phyloP scores from a whole-genome alignment of 148 eudicot species.

The Cornus suecica region DNA sequence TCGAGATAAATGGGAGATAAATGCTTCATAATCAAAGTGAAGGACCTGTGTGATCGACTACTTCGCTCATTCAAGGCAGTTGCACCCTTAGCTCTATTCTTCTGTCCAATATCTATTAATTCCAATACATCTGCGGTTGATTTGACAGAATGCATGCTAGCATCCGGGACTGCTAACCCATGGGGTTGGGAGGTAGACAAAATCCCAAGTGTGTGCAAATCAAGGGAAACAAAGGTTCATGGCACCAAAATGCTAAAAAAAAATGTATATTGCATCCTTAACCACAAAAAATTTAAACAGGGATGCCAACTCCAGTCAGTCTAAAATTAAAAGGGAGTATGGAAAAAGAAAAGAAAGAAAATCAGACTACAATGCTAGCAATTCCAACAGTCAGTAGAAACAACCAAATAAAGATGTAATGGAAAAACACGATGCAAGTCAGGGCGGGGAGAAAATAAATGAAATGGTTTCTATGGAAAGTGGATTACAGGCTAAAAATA shows the following conservation, averaged over 20 bases:
- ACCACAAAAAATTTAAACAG: neutral
- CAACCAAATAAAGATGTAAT: neutral
- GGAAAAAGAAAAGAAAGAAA: neutral
- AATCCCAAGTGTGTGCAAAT: slow-evolving; percentile 40
- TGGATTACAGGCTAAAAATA: neutral
- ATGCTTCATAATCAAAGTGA: neutral
- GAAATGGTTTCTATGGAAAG: neutral
- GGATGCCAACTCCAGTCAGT: neutral
- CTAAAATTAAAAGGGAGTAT: too few relatives aligned
- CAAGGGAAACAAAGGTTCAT: slow-evolving; percentile 21
- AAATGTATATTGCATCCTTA: neutral
- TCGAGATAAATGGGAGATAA: neutral
- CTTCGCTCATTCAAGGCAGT: slow-evolving; percentile 53
- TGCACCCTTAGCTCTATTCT: slow-evolving; percentile 41
- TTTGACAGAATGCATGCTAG: slow-evolving; percentile 32
- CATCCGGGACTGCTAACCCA: slow-evolving; percentile 55
- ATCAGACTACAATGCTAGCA: neutral
- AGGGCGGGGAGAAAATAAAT: neutral
- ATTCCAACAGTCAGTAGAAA: neutral
- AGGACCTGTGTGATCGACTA: slow-evolving; percentile 53
- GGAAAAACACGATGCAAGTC: neutral
- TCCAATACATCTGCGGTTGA: slow-evolving; percentile 39
- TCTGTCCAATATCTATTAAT: slow-evolving; percentile 39
- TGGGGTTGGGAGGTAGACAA: slow-evolving; percentile 30
- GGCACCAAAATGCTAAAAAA: neutral